A percentile compares a stretch with the other conserved stretches of the same genome.
These are phyloP conservation scores for Colletotrichum tanaceti DNA, from an alignment of 2,329 filamentous ascomycete genomes.

Conservation along the genomic window DNA sequence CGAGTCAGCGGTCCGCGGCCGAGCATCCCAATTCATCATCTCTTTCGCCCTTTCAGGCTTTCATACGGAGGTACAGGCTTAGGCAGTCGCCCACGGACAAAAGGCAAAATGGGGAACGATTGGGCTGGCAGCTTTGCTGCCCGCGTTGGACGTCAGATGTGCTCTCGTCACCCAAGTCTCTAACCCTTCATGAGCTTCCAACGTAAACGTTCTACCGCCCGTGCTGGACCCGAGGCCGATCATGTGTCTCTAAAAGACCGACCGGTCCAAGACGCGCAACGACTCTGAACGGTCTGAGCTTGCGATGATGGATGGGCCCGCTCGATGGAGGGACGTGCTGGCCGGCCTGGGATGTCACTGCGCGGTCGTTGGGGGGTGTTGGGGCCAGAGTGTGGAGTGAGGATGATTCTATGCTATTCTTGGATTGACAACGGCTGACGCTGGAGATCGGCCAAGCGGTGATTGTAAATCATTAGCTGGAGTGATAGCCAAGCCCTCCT, in stretches of 20 bases:
- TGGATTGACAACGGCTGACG: not conserved
- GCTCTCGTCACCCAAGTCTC: not conserved
- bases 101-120: not conserved
- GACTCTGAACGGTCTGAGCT: constrained; percentile 11
- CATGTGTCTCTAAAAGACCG: constrained; percentile 17
- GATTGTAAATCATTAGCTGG: not conserved
- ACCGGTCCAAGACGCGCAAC: constrained; percentile 12
- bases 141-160: not conserved
- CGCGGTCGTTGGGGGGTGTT: not conserved
- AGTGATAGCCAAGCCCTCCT: not conserved
- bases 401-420: not conserved
- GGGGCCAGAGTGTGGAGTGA: not conserved
- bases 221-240: constrained; percentile 2
- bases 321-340: not conserved
- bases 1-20: not conserved
- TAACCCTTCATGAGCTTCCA: not conserved
- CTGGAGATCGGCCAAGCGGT: not conserved
- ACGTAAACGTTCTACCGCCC: not conserved
- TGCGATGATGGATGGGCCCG: not conserved
- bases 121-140: not conserved
- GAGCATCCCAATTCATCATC: not conserved
- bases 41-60: not conserved
- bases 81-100: not conserved
- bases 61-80: too few species aligned
- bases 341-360: not conserved